Evolutionary conservation across 805 yeast genomes (phyloP).

Genomic region (Candida broadrunensis): DNA sequence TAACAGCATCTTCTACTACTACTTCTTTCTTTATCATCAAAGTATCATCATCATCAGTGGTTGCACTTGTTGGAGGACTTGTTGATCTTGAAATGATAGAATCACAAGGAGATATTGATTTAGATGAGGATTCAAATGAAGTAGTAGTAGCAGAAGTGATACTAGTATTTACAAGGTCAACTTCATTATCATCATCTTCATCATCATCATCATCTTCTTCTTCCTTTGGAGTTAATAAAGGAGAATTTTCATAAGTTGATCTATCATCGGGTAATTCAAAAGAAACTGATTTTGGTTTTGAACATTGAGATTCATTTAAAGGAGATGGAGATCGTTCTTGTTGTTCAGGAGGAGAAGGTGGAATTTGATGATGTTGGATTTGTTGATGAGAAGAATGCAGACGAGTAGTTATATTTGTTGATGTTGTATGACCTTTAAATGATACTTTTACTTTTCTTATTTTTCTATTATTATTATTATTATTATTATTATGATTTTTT

Average conservation of each 20-base stretch:
- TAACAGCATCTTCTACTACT: background rate
- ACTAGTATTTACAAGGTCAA: background rate
- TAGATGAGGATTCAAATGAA: constrained; percentile 1
- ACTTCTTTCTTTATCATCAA: background rate
- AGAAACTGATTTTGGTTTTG: constrained; percentile 21
- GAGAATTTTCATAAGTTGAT: constrained; percentile 27
- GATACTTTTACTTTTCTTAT: constrained; percentile 20
- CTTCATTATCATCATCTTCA: constrained; percentile 20
- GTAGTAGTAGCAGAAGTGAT: background rate
- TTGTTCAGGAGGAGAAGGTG: constrained; percentile 14
- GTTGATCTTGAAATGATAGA: background rate
- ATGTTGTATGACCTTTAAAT: constrained; percentile 5
- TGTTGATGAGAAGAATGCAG: constrained; percentile 3
- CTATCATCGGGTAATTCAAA: constrained; percentile 21
- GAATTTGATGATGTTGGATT: constrained; percentile 7
- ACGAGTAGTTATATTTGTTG: background rate
- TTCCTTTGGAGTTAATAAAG: constrained; percentile 41
- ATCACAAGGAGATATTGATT: constrained; percentile 3
- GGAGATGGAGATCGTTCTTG: constrained; percentile 22
- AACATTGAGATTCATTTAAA: constrained; percentile 9
- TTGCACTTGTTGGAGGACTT: background rate
- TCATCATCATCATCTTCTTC: constrained; percentile 34
- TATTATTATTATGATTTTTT: background rate
- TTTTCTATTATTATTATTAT: constrained; percentile 9
- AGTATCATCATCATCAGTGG: constrained; percentile 1